Percentiles rank a stretch among this genome's conserved stretches.
These are phyloP conservation scores for Bruguiera sexangula DNA, from an alignment of 345 rosid species.

Conservation along the genomic window DNA sequence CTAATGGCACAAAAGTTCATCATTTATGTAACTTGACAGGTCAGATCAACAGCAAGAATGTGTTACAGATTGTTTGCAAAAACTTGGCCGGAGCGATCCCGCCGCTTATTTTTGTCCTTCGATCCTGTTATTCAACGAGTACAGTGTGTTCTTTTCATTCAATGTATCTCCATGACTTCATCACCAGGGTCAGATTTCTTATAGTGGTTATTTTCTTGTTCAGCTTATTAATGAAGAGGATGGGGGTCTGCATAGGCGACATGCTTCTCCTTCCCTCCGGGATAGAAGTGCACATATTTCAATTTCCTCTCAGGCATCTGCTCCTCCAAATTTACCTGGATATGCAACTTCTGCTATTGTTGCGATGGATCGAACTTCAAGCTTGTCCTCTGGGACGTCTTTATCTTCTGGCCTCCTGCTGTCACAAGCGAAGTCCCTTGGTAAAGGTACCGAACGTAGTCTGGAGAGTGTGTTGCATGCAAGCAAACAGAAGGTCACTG, in stretches of 20 bases:
- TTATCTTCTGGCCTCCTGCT: slow-evolving; percentile 72
- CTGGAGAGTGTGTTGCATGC: slow-evolving; percentile 94
- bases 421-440: slow-evolving; percentile 68
- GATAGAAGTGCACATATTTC: slow-evolving; percentile 76
- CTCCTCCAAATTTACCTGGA: slow-evolving; percentile 61
- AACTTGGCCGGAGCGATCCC: slow-evolving; percentile 99
- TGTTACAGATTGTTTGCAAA: slow-evolving; percentile 97
- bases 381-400: slow-evolving; percentile 60
- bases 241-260: slow-evolving; percentile 92
- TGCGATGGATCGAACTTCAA: slow-evolving; percentile 92
- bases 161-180: not conserved
- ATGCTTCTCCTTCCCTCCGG: slow-evolving; percentile 92
- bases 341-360: slow-evolving; percentile 97
- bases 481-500: slow-evolving; percentile 97
- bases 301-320: slow-evolving; percentile 48
- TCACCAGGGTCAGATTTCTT: not conserved
- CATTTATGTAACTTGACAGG: slow-evolving; percentile 44
- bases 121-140: slow-evolving; percentile 99
- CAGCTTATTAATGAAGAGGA: slow-evolving; percentile 96
- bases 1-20: not conserved
- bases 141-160: slow-evolving; percentile 14
- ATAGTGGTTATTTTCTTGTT: not conserved
- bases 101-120: slow-evolving; percentile 83
- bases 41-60: slow-evolving; percentile 93
- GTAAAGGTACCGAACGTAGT: slow-evolving; percentile 83